A percentile compares a stretch with the other conserved stretches of the same genome.
These are phyloP conservation scores for Byssoonygena ceratinophila DNA, from an alignment of 2,329 filamentous ascomycete species.

Conservation along the genomic window DNA sequence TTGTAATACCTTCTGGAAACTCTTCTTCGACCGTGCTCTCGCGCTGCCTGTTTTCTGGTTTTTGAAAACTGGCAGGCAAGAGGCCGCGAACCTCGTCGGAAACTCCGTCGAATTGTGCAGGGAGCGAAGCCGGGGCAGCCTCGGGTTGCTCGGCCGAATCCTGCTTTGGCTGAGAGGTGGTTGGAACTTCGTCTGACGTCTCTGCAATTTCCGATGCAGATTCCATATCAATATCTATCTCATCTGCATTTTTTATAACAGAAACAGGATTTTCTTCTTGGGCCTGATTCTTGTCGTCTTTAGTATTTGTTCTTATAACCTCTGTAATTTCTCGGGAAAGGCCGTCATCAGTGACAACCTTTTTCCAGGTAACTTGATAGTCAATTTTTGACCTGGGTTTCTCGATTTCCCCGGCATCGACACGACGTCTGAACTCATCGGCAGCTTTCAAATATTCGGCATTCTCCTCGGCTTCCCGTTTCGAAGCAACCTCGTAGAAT, in stretches of 20 bases:
- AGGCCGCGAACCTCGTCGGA: constrained; percentile 58
- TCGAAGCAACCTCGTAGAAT: constrained; percentile 27
- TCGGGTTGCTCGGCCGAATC: background rate
- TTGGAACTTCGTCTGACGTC: background rate
- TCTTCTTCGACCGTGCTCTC: constrained; percentile 47
- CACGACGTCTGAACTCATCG: constrained; percentile 15
- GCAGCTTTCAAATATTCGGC: constrained; percentile 23
- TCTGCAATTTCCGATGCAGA: constrained; percentile 9
- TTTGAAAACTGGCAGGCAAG: constrained; percentile 63
- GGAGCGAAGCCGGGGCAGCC: background rate
- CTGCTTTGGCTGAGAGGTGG: background rate
- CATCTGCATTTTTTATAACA: constrained; percentile 29
- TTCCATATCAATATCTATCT: constrained; percentile 32
- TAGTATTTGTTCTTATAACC: constrained; percentile 18
- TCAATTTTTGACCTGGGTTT: constrained; percentile 18
- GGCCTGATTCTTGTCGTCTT: constrained; percentile 18
- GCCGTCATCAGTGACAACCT: constrained; percentile 26
- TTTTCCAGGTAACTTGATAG: constrained; percentile 32
- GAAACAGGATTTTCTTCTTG: constrained; percentile 46
- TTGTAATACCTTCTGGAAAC: constrained; percentile 61
- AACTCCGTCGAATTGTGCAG: constrained; percentile 32
- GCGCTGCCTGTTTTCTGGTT: constrained; percentile 32
- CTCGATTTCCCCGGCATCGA: constrained; percentile 12
- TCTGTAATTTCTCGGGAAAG: constrained; percentile 20
- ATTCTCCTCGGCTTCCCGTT: constrained; percentile 27